phyloP scores from a whole-genome alignment of 495 filamentous ascomycete species.

The Penicillium diatomitis region DNA sequence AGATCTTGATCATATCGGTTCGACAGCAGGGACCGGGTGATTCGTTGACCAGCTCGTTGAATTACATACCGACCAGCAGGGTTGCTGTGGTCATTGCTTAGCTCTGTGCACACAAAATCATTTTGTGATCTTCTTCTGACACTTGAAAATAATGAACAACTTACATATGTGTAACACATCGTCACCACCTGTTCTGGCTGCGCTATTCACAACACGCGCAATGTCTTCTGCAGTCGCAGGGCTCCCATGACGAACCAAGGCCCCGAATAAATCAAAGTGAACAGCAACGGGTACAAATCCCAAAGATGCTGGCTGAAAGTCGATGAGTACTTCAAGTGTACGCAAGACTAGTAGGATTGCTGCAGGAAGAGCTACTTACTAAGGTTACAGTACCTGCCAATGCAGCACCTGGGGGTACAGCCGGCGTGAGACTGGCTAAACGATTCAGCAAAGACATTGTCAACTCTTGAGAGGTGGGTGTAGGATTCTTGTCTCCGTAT shows the following conservation, averaged over 20 bases:
- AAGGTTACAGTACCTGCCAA: constrained; percentile 21
- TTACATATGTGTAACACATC: constrained; percentile 14
- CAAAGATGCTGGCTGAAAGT: constrained; percentile 18
- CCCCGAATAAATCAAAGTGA: constrained; percentile 25
- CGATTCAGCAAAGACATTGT: constrained; percentile 16
- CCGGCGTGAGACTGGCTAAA: neutral
- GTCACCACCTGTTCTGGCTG: neutral
- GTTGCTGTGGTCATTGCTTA: neutral
- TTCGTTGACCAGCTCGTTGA: neutral
- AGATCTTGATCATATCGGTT: too few species aligned
- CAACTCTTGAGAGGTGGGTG: neutral
- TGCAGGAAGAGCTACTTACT: constrained; percentile 7
- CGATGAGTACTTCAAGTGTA: neutral
- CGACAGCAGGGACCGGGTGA: too few species aligned
- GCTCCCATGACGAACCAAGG: constrained; percentile 13
- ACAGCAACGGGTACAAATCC: constrained; percentile 31
- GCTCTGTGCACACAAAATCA: too few species aligned
- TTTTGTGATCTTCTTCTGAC: too few species aligned
- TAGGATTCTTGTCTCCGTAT: too few species aligned
- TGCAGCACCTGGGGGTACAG: constrained; percentile 14
- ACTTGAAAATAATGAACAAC: neutral
- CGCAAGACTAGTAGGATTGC: too few species aligned
- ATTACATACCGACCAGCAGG: neutral
- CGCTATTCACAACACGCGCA: constrained; percentile 11
- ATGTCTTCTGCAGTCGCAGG: constrained; percentile 19